Evolutionary conservation across 2,329 filamentous ascomycete species (phyloP).

Genomic region (Apiospora rasikravindrae): DNA sequence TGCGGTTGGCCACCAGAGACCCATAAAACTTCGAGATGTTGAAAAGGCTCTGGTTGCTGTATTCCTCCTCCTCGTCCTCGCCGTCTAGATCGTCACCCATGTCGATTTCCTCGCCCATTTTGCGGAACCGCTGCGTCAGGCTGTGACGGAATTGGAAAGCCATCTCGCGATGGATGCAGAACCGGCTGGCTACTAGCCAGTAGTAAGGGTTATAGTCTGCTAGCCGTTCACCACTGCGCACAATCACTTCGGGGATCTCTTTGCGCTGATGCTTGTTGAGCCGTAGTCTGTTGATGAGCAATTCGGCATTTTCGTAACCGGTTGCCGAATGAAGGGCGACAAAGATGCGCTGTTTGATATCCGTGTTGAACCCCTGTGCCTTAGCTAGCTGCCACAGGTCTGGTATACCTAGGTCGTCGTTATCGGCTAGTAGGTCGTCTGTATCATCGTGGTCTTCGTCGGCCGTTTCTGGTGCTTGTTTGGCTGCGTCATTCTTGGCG

Average conservation of each 20-base stretch:
- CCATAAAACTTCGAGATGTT: conserved; percentile 62
- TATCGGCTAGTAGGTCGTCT: conserved; percentile 29
- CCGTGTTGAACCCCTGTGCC: conserved; percentile 85
- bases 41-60: conserved; percentile 56
- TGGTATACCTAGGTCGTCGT: conserved; percentile 58
- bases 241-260: conserved; percentile 85
- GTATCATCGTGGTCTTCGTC: conserved; percentile 40
- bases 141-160: conserved; percentile 87
- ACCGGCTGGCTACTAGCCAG: conserved; percentile 77
- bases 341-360: conserved; percentile 89
- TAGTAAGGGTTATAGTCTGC: conserved; percentile 92
- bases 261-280: conserved; percentile 85
- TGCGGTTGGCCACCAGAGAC: conserved; percentile 52
- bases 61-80: conserved; percentile 61
- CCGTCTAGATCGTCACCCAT: conserved; percentile 63
- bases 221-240: conserved; percentile 87
- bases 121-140: conserved; percentile 84
- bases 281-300: conserved; percentile 78
- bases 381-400: conserved; percentile 78
- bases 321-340: conserved; percentile 84
- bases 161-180: conserved; percentile 77
- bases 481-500: conserved; percentile 26
- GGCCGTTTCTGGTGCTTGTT: conserved; percentile 32
- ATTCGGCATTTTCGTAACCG: conserved; percentile 83
- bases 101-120: conserved; percentile 77